phyloP scores from a whole-genome alignment of 768 basidiomycete genomes.

The Omphalotus guepiniiformis region DNA sequence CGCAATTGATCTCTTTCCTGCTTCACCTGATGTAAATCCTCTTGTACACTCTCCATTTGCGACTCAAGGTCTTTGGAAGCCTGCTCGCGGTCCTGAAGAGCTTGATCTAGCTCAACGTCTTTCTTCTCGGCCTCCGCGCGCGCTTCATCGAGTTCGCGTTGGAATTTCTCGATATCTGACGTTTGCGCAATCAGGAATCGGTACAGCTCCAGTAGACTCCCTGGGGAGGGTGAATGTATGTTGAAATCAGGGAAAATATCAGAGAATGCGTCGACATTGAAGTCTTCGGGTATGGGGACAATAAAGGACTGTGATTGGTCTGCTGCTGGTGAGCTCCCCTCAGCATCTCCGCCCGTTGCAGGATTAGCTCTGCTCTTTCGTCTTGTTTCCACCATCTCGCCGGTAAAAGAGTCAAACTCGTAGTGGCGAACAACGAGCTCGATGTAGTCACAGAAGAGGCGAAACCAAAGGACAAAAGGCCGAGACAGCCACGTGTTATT shows the following conservation, averaged over 20 bases:
- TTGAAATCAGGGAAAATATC: slow-evolving; percentile 58
- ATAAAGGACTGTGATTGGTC: slow-evolving; percentile 33
- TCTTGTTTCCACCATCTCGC: slow-evolving; percentile 36
- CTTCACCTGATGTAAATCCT: slow-evolving; percentile 53
- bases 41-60: slow-evolving; percentile 45
- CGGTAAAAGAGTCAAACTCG: slow-evolving; percentile 24
- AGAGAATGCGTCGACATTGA: slow-evolving; percentile 59
- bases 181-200: slow-evolving; percentile 55
- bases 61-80: slow-evolving; percentile 53
- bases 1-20: slow-evolving; percentile 65
- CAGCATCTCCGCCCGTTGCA: slow-evolving; percentile 32
- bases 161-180: slow-evolving; percentile 47
- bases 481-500: background rate
- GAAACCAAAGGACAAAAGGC: background rate
- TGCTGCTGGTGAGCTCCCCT: slow-evolving; percentile 23
- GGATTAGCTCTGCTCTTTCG: slow-evolving; percentile 58
- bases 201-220: slow-evolving; percentile 60
- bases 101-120: slow-evolving; percentile 83
- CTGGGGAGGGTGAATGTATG: slow-evolving; percentile 51
- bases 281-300: slow-evolving; percentile 58
- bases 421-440: slow-evolving; percentile 33
- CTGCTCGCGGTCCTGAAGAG: slow-evolving; percentile 72
- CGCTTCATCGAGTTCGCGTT: slow-evolving; percentile 65
- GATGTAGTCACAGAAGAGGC: slow-evolving; percentile 14
- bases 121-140: slow-evolving; percentile 65